Evolutionary conservation across 1,284 basidiomycete species (phyloP).

Genomic region (Malassezia obtusa): DNA sequence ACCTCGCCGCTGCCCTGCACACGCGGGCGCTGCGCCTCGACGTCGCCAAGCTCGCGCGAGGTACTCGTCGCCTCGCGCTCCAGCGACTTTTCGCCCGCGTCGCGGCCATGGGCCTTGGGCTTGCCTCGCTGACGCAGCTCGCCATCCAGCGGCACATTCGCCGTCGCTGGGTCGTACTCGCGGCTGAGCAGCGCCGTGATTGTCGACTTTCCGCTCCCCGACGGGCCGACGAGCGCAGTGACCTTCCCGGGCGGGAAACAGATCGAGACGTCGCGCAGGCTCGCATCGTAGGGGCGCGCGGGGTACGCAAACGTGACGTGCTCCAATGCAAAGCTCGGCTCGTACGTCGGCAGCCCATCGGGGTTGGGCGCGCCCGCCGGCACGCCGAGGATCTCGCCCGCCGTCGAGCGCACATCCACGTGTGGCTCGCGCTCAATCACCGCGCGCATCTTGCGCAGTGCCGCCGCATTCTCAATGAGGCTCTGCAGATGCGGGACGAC

Average conservation of each 20-base stretch:
- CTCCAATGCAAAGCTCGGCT: conserved; percentile 29
- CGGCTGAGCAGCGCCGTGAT: conserved; percentile 49
- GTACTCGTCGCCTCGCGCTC: not conserved
- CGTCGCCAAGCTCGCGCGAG: not conserved
- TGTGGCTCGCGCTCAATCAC: conserved; percentile 38
- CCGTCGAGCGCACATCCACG: conserved; percentile 36
- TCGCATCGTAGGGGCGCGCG: conserved; percentile 27
- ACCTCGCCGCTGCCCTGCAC: conserved; percentile 33
- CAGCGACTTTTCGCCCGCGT: not conserved
- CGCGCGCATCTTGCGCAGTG: conserved; percentile 28
- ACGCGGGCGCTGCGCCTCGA: conserved; percentile 12
- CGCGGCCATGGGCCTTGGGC: conserved; percentile 2
- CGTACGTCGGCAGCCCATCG: conserved; percentile 7
- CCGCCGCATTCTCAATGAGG: conserved; percentile 31
- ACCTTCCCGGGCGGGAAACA: conserved; percentile 34
- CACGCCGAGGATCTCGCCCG: conserved; percentile 20
- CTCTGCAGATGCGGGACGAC: conserved; percentile 37
- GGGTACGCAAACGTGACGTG: conserved; percentile 44
- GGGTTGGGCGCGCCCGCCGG: conserved; percentile 1
- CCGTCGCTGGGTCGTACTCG: conserved; percentile 49
- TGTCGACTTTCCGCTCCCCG: conserved; percentile 49
- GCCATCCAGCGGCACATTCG: conserved; percentile 16
- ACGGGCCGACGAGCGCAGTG: conserved; percentile 47
- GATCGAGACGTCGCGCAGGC: conserved; percentile 32
- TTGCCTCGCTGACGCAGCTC: not conserved